Evolutionary conservation across 2,329 filamentous ascomycete genomes (phyloP), one percentile per base, ranked within the genome.

Genomic region (Aspergillus fijiensis): DNA sequence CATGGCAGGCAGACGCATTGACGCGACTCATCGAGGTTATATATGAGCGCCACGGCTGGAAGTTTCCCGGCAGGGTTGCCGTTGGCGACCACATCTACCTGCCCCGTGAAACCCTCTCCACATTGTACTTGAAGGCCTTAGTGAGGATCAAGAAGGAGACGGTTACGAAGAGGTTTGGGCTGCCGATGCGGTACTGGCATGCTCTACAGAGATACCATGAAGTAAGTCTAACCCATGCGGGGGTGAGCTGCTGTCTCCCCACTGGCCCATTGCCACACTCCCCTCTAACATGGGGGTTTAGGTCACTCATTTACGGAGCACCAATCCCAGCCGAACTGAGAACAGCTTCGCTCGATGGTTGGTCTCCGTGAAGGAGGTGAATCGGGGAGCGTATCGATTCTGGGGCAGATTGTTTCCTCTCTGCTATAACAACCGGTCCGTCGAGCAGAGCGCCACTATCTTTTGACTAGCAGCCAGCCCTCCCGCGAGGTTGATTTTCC

Each of bases 1-100:
- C 65, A 39, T 76, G 73, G 72, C 69, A 76, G 55, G 73, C 73
- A 14, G 70, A 76, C 54, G 67, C 67, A n/a, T 66, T 76, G 14
- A 75, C 73, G 2, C 69, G 71, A 23, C 66, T 76, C n/a, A 68
- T 76, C 51, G 73, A 74, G 50, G 66, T 72, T 23, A 64, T 70
- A 14, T 67, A 72, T 59, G 59, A 65, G 39, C 60, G 55, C 10
- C 67, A 71, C 48, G 51, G 61, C 14, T 62, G 63, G 55, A 71
- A 65, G 49, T 39, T 73, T 27, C 67, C 66, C 1, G 63, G 60
- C 10, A 67, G 66, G 3, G 25, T 70, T 12, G 60, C 61, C 47
- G 58, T 70, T 5, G 61, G 65, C 10, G 62, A 68, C 21, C 59
- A 49, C 9, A 59, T 57, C 2, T 51, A 47, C 27, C 52, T 64